Evolutionary conservation across 75 land plant genomes (phyloP), one percentile per base, ranked within the genome.

Genomic region (Cupressus sempervirens): DNA sequence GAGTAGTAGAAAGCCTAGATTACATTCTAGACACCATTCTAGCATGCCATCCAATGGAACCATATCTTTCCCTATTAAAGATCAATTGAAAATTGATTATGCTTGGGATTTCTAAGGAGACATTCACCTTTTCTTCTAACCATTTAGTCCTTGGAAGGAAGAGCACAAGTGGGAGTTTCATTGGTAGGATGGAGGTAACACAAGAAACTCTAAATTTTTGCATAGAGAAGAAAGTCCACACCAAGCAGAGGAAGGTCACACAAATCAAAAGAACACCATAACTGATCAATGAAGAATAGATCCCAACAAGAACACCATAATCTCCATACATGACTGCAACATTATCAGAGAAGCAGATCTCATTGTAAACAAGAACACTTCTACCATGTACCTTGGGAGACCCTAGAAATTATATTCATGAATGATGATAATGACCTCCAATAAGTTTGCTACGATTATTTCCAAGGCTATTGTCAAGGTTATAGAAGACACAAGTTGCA

Each of bases 11-110:
- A 75, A 81, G 82, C 56, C 7, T 81, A 18, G 98, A 96, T 81
- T 94, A 90, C 79, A 93, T 96, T 43, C 75, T 96, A 53, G 94
- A 96, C 84, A 96, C 96, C 12, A 89, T 96, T 36, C 98, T 96
- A 16, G 93, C 87, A 13, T 18, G 56, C 18, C 98, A 96, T 82
- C 92, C 94, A 23, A 26, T 81, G 82, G 53, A 45, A 50, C 82
- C 53, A 50, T 50, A 50, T 50, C 53, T 50, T 50, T 11, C 53
- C 53, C 13, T 50, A 15, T 50, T 50, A 35, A 92, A 90, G 76
- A 82, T 93, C 23, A 90, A 94, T 58, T 96, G 98, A 20, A 93
- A 91, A 88, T 52, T 93, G 38, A 88, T 96, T 35, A 56, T 96
- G 56, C 85, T 90, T 80, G 98, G 98, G 5, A 96, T 93, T 23